phyloP scores from a whole-genome alignment of 1,284 basidiomycete genomes.

The Ustilago loliicola region DNA sequence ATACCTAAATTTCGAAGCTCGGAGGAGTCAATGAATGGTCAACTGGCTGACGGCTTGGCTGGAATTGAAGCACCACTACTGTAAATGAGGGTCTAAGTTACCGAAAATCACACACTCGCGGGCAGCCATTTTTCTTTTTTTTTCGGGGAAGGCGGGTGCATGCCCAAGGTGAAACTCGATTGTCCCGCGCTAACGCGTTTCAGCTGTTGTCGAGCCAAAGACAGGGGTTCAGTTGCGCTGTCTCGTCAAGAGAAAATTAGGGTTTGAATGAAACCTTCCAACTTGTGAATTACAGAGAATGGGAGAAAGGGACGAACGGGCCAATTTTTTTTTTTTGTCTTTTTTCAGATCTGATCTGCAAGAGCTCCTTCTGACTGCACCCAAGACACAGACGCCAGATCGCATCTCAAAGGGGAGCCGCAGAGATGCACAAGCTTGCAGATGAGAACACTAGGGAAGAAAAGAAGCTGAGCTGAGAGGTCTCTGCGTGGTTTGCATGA shows the following conservation, averaged over 20 bases:
- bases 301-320: not conserved
- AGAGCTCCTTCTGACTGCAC: too few species aligned
- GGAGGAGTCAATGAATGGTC: too few species aligned
- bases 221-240: not conserved
- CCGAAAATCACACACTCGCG: not conserved
- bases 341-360: too few species aligned
- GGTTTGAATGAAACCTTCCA: slow-evolving; percentile 1
- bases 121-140: too few species aligned
- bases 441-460: not conserved
- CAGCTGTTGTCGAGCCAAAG: not conserved
- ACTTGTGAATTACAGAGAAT: too few species aligned
- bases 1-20: slow-evolving; percentile 1
- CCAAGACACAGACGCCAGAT: too few species aligned
- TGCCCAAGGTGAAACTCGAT: not conserved
- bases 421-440: not conserved
- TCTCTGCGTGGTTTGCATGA: too few species aligned
- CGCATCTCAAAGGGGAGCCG: not conserved
- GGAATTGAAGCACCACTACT: not conserved
- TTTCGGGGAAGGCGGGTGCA: not conserved
- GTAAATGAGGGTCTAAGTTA: not conserved
- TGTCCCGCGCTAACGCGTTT: not conserved
- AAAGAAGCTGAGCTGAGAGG: not conserved
- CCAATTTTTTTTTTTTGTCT: not conserved
- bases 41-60: not conserved
- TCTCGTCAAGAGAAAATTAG: not conserved